Evolutionary conservation across 257 asterid species (phyloP).

Genomic region (Nicotiana noctiflora): DNA sequence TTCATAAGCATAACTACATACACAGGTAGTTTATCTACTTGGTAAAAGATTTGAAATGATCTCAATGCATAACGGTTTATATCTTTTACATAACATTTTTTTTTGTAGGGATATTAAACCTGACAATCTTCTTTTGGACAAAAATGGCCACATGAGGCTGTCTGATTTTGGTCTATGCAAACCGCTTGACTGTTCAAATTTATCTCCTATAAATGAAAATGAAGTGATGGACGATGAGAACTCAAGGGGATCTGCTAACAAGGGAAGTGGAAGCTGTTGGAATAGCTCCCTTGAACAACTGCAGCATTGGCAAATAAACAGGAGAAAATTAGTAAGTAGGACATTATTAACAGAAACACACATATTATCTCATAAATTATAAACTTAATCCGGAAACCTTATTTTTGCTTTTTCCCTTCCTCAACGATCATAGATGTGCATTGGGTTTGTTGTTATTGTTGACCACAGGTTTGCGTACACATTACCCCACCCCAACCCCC

Average conservation of each 20-base stretch:
- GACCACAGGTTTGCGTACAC: too few relatives aligned
- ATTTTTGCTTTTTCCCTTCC: not conserved
- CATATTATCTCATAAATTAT: not conserved
- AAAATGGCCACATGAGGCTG: conserved; percentile 60
- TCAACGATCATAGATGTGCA: too few relatives aligned
- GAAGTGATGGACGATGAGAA: conserved; percentile 59
- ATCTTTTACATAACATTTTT: not conserved
- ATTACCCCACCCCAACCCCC: too few relatives aligned
- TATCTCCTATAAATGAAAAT: conserved; percentile 62
- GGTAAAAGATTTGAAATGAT: conserved; percentile 1
- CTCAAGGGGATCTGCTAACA: conserved; percentile 47
- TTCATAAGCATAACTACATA: conserved; percentile 68
- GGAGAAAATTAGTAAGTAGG: conserved; percentile 73
- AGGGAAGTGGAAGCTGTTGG: conserved; percentile 48
- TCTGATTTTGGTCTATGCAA: conserved; percentile 88
- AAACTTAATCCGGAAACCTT: conserved; percentile 1
- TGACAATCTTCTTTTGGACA: conserved; percentile 70
- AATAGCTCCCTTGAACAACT: conserved; percentile 78
- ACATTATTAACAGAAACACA: not conserved
- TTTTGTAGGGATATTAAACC: conserved; percentile 72
- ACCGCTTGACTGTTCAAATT: conserved; percentile 54
- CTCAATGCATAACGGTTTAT: not conserved
- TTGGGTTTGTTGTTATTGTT: too few relatives aligned
- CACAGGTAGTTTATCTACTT: conserved; percentile 34
- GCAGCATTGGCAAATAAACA: conserved; percentile 88